Percentiles rank a stretch among this genome's conserved stretches.
Conservation (phyloP, 1,284 basidiomycete genomes). For the Heterobasidion parviporum region DNA sequence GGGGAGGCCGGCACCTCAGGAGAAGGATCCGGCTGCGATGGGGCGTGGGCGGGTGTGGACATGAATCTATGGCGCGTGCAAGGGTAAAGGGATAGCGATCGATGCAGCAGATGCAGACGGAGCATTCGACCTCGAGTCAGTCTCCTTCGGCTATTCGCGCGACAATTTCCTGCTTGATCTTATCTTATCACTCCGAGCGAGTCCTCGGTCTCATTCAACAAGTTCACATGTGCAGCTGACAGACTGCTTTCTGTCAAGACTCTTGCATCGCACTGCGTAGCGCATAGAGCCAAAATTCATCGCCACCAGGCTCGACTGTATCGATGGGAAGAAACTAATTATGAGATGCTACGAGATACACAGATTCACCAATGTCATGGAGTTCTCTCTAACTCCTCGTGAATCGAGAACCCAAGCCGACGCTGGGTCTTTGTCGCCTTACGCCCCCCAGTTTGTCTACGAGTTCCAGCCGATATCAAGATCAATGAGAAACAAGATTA, state of each 20-base stretch:
- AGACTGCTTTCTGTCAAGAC: no score
- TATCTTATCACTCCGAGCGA: no score
- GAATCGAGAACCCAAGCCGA: conserved; percentile 78
- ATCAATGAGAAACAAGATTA: not conserved
- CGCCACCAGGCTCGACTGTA: no score
- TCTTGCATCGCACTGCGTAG: no score
- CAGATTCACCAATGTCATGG: conserved; percentile 1
- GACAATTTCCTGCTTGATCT: no score
- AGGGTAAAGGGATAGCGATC: not conserved
- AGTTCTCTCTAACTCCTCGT: conserved; percentile 45
- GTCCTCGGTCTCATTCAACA: no score
- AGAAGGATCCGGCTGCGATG: conserved; percentile 4
- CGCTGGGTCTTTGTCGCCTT: conserved; percentile 88
- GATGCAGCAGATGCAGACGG: not conserved
- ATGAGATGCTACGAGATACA: not conserved
- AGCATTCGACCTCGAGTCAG: not conserved
- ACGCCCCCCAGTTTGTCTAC: conserved; percentile 79
- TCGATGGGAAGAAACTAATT: no score
- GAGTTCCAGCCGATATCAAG: not conserved
- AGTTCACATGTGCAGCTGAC: no score
- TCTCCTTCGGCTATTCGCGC: no score
- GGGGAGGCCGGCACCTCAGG: conserved; percentile 8
- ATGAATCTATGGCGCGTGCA: not conserved
- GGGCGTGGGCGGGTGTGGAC: not conserved
- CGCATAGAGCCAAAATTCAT: no score